These are phyloP conservation scores for Huntiella moniliformis DNA, from an alignment of 2,329 filamentous ascomycete species.

Conservation along the genomic window DNA sequence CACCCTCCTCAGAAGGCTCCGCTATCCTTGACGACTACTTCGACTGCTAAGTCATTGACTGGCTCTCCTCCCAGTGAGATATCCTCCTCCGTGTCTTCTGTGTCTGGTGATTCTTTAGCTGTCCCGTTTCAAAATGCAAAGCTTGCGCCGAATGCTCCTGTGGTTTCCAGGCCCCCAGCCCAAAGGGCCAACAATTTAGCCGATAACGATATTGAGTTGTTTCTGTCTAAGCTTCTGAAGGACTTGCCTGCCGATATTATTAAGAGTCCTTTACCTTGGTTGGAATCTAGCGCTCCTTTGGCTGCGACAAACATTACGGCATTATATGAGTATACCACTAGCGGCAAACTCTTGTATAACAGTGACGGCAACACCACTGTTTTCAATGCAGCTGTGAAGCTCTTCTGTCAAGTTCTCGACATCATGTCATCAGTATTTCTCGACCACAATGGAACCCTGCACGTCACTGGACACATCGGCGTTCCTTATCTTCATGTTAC, in stretches of 20 bases:
- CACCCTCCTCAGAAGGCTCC: no score
- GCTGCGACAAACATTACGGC: constrained; percentile 34
- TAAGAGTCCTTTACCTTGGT: constrained; percentile 30
- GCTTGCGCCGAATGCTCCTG: no score
- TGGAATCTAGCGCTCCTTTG: constrained; percentile 34
- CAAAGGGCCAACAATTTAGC: neutral
- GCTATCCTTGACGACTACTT: no score
- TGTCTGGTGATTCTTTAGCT: no score
- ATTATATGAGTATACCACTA: constrained; percentile 26
- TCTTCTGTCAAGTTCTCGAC: neutral
- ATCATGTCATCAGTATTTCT: neutral
- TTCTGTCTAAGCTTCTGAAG: constrained; percentile 26
- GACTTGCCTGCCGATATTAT: constrained; percentile 39
- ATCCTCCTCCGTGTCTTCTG: no score
- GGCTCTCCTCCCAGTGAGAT: no score
- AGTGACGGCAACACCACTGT: neutral
- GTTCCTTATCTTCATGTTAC: neutral
- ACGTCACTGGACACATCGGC: neutral
- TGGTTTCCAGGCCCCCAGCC: constrained; percentile 8
- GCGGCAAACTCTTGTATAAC: neutral
- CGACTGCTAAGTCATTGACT: no score
- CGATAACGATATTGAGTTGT: neutral
- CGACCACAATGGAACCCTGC: no score
- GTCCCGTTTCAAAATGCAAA: no score
- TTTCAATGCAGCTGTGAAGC: neutral